Conservation (phyloP, 108 stramenopile species). For the Skeletonema tropicum region DNA sequence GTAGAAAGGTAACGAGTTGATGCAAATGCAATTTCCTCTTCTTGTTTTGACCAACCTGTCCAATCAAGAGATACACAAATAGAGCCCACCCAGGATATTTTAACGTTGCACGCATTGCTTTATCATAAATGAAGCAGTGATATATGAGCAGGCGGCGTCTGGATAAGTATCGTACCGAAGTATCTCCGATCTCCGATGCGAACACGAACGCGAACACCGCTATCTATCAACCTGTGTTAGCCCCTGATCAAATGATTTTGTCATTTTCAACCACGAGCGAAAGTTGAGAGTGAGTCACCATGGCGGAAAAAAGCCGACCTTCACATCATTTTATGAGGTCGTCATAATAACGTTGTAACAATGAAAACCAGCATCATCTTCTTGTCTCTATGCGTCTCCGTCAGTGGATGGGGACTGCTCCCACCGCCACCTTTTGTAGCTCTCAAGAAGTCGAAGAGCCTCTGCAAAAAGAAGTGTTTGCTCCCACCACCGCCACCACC, state of each 20-base stretch:
- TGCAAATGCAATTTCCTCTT: neutral
- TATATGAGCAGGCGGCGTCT: too few relatives aligned
- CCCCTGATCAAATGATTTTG: too few relatives aligned
- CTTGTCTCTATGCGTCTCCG: neutral
- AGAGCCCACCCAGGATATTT: neutral
- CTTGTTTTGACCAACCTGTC: neutral
- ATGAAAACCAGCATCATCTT: neutral
- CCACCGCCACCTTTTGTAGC: neutral
- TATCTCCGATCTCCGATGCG: too few relatives aligned
- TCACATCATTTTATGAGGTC: too few relatives aligned
- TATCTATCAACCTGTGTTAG: too few relatives aligned
- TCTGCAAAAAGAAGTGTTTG: conserved; percentile 3
- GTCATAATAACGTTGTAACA: neutral
- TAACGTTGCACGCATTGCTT: neutral
- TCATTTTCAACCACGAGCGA: too few relatives aligned
- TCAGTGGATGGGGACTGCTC: neutral
- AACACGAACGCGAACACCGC: too few relatives aligned
- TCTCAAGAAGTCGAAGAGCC: neutral
- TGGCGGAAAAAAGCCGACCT: too few relatives aligned
- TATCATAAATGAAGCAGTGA: too few relatives aligned
- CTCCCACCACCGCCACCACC: neutral
- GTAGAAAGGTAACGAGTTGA: too few relatives aligned
- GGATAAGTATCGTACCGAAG: too few relatives aligned
- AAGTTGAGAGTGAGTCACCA: too few relatives aligned
- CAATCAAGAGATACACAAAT: neutral